These are phyloP conservation scores for Hawksworthiomyces lignivorus DNA, from an alignment of 2,329 filamentous ascomycete genomes.

Conservation along the genomic window DNA sequence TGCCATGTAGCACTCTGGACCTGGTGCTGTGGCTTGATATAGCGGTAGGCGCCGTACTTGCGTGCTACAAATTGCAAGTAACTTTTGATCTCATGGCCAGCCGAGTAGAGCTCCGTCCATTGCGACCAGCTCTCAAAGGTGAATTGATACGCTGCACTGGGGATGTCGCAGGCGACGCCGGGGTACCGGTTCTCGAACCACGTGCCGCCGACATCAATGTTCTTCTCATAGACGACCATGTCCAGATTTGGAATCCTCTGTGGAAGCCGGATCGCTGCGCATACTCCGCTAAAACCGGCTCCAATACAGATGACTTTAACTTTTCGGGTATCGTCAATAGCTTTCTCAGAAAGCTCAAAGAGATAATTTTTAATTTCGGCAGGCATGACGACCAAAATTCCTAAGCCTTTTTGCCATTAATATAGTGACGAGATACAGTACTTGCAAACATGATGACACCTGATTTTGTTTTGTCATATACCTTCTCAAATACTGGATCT, in stretches of 20 bases:
- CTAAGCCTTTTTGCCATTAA: no score
- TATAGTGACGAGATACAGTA: no score
- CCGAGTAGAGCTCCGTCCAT: conserved; percentile 23
- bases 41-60: conserved; percentile 25
- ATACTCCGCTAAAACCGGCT: conserved; percentile 4
- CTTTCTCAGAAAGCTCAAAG: background rate
- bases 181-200: conserved; percentile 42
- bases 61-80: conserved; percentile 26
- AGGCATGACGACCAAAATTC: background rate
- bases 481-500: no score
- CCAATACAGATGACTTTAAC: conserved; percentile 5
- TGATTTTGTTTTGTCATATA: no score
- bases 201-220: conserved; percentile 36
- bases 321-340: background rate
- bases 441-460: no score
- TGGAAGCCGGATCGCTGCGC: conserved; percentile 1
- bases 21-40: conserved; percentile 24
- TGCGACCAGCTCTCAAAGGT: conserved; percentile 18
- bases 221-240: conserved; percentile 34
- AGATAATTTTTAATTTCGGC: background rate
- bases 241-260: background rate
- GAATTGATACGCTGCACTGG: conserved; percentile 29
- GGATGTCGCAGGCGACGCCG: conserved; percentile 37
- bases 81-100: conserved; percentile 12
- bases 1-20: conserved; percentile 35